These are phyloP conservation scores for Periconia digitata DNA, from an alignment of 2,329 filamentous ascomycete species.

Conservation along the genomic window DNA sequence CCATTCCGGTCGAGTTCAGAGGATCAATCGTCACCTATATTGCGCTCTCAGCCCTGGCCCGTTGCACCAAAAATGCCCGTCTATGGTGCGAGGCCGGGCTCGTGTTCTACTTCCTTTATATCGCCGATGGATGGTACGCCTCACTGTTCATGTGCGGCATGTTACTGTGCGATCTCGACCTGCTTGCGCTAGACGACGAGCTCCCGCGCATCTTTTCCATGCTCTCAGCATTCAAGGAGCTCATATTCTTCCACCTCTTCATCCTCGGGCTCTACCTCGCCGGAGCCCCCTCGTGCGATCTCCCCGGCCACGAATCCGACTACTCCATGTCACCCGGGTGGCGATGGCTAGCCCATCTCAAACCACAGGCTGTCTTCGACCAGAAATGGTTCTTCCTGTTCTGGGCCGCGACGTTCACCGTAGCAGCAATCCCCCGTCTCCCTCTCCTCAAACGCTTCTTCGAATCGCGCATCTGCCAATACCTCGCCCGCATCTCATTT, in stretches of 20 bases:
- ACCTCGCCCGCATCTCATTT: conserved; percentile 60
- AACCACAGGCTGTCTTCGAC: conserved; percentile 66
- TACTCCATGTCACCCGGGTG: conserved; percentile 61
- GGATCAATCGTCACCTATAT: conserved; percentile 67
- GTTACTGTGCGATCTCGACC: conserved; percentile 41
- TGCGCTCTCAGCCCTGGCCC: conserved; percentile 58
- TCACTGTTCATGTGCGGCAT: conserved; percentile 40
- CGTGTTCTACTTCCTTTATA: conserved; percentile 67
- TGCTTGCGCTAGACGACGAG: conserved; percentile 29
- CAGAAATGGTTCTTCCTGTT: conserved; percentile 70
- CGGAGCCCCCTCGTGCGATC: conserved; percentile 59
- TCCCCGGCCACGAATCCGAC: conserved; percentile 46
- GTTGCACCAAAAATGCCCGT: conserved; percentile 57
- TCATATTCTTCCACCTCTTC: conserved; percentile 44
- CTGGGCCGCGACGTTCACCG: conserved; percentile 59
- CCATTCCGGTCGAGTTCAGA: conserved; percentile 44
- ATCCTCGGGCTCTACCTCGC: conserved; percentile 59
- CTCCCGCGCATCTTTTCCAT: conserved; percentile 51
- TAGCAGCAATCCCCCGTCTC: conserved; percentile 61
- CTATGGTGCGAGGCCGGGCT: conserved; percentile 57
- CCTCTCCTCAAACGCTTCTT: conserved; percentile 51
- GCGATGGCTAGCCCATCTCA: conserved; percentile 62
- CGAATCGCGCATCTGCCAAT: conserved; percentile 53
- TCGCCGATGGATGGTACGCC: conserved; percentile 65
- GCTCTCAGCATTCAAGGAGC: conserved; percentile 54